Base-by-base conservation (phyloP, 371 early-diverging fungal genomes). In the Apophysomyces elegans region DNA sequence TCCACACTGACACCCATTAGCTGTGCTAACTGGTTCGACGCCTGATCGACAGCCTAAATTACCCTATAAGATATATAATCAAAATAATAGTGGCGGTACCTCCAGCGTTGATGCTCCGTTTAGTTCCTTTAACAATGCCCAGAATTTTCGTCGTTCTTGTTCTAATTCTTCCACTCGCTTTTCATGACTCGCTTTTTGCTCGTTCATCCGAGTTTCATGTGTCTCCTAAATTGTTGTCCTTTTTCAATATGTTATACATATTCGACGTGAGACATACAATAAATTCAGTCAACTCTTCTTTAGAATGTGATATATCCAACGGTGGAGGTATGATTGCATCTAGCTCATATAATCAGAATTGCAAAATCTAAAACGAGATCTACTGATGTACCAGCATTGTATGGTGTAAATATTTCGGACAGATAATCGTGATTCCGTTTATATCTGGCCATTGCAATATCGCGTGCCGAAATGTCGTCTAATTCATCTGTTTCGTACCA, bases 401-500 rank as follows among this genome's bases (percentile, higher is more conserved):
- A 85, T 1, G 93, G 91, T 35, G 91, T 89, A 67, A 93, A 90
- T 14, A 93, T 86, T 66, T 89, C 87, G 18, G 90, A 91, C 21
- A 93, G 72, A 59, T 87, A 90, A 54, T 90, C 88, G 66, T 92
- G 93, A 61, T 93, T 91, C n/a, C 92, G 84, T 66, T 88, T 90
- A 71, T 91, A 93, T 59, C 94, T 78, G 12, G 89, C 90, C 71
- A 91, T 80, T n/a, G 92, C 88, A 57, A 92, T 86, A 71, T 89
- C 87, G 46, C 88, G 83, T 6, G 84, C 77, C 6, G 85, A 84
- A 62, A 88, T 78, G 64, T 80, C 79, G 65, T 93, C 94, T 43
- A 92, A 68, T 61, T 92, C 93, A 66, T 93, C 94, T 86, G 73
- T 32, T 56, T 18, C 47, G 7, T 8, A 36, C 5, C 44, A 4